Conservation (phyloP, 371 early-diverging fungal species). For the Gilbertella persicaria region DNA sequence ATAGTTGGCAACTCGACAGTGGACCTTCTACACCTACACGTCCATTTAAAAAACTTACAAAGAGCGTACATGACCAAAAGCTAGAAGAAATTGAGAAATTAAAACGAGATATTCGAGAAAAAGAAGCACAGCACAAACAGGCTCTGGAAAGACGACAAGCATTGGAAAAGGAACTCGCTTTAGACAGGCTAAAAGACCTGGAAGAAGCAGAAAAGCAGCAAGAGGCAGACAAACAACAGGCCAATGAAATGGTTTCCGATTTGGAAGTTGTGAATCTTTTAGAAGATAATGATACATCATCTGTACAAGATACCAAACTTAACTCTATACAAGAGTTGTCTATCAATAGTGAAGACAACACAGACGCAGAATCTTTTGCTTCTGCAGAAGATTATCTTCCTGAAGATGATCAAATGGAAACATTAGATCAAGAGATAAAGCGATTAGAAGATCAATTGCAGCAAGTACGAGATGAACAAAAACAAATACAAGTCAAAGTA, state of each 20-base stretch:
- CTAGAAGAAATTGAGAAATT: conserved; percentile 1
- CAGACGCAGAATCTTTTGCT: not conserved
- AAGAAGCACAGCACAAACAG: not conserved
- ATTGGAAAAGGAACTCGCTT: not conserved
- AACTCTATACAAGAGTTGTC: no score
- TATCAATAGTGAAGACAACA: not conserved
- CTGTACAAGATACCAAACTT: no score
- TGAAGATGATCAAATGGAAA: not conserved
- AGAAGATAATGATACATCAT: not conserved
- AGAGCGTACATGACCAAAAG: not conserved
- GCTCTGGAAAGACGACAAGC: not conserved
- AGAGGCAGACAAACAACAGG: not conserved
- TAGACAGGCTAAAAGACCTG: not conserved
- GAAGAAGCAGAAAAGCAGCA: not conserved
- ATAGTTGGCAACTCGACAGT: not conserved
- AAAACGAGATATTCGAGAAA: conserved; percentile 3
- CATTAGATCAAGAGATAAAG: not conserved
- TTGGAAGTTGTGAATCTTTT: not conserved
- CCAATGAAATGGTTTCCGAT: not conserved
- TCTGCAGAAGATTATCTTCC: no score
- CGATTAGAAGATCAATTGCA: not conserved
- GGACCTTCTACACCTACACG: not conserved
- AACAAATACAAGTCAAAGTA: conserved; percentile 17
- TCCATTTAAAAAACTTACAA: not conserved
- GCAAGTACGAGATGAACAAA: not conserved